These are phyloP conservation scores for Mycena leptocephala DNA, from an alignment of 768 basidiomycete genomes.

Conservation along the genomic window DNA sequence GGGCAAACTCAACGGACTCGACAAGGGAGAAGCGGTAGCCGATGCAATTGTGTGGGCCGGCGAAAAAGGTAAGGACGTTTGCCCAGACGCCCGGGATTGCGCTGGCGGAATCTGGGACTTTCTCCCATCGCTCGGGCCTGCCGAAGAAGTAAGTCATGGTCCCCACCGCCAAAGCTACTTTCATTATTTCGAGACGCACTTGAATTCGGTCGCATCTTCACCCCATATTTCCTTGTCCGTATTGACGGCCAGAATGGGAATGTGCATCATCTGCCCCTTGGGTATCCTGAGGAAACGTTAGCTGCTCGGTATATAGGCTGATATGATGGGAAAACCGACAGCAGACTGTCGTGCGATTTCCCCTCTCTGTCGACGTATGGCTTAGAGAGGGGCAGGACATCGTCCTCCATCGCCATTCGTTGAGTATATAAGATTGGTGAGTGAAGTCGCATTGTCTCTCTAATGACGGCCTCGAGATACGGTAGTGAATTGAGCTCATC, in stretches of 20 bases:
- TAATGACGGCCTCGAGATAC: conserved; percentile 65
- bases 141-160: background rate
- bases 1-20: conserved; percentile 51
- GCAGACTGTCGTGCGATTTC: conserved; percentile 53
- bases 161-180: too few relatives aligned
- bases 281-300: conserved; percentile 46
- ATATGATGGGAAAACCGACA: conserved; percentile 11
- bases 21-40: conserved; percentile 80
- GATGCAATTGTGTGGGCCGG: conserved; percentile 72
- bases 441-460: conserved; percentile 73
- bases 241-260: conserved; percentile 72
- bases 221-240: conserved; percentile 51
- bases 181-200: background rate
- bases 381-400: conserved; percentile 65
- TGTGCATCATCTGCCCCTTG: conserved; percentile 61
- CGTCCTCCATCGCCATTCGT: conserved; percentile 66
- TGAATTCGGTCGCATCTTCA: conserved; percentile 8
- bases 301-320: background rate
- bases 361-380: conserved; percentile 65
- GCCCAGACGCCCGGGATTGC: conserved; percentile 15
- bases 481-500: conserved; percentile 56
- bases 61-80: conserved; percentile 19
- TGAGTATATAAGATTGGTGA: conserved; percentile 63
- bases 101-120: conserved; percentile 3
- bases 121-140: conserved; percentile 36